Base-by-base conservation (phyloP, 2,329 filamentous ascomycete species). In the Tolypocladium sp. region DNA sequence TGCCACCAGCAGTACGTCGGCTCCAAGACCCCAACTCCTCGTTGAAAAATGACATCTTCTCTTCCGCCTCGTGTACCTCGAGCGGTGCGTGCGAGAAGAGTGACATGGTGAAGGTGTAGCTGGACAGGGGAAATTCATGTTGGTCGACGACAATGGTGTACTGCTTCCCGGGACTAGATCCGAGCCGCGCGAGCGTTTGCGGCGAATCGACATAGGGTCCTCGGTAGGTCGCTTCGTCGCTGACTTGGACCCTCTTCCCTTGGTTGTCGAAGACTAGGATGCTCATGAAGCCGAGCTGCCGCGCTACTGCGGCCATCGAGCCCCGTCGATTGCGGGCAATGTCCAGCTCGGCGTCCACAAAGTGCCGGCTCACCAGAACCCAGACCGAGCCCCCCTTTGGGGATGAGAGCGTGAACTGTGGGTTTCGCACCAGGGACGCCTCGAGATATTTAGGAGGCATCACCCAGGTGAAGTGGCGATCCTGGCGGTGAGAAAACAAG, bases 181-280 rank as follows among this genome's bases (percentile, higher is more conserved):
- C 64, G 4, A 96, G 81, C 60, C 89, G 87, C 52, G 95, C 84
- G 9, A 99, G 83, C 0, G 90, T 96, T 71, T 97, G 95, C 1
- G 92, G 92, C 2, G 92, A 95, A 73, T 97, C 93, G 40, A 97
- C 91, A 63, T 91, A 96, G n/a, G 91, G 90, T 0, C 89, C 89
- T 41, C 88, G 85, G 66, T 90, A 85, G 0, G 90, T 71, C 30
- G 86, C 83, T 8, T 85, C 84, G 59, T 93, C 90, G 57, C 85
- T 86, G 17, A 94, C 78, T 64, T 91, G 87, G 0, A 97, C 86
- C 55, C 86, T 82, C 41, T 85, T 79, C 2, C 93, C 92, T 44
- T 80, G 70, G 37, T 84, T 84, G 22, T 88, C 81, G 70, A 93
- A 97, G 0, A 94, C 80, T 60, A 91, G 91, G 33, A 99, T 82